phyloP scores from a whole-genome alignment of 1,139 yeast species.

The Pichia sp. region DNA sequence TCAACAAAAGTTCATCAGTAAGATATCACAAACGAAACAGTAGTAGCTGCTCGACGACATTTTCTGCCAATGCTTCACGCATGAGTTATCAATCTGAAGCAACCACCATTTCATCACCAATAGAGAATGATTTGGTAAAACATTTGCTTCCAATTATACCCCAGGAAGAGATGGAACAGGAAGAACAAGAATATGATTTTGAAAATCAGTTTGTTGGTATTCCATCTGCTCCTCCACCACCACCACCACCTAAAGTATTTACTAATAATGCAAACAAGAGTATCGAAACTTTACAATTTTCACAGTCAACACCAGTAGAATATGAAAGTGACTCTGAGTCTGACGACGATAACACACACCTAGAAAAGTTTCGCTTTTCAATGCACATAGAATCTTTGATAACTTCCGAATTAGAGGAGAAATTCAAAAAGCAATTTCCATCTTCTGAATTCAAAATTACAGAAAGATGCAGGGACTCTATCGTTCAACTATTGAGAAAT shows the following conservation, averaged over 20 bases:
- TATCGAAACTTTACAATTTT: too few relatives aligned
- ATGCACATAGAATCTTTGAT: slow-evolving; percentile 3
- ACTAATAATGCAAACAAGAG: slow-evolving; percentile 9
- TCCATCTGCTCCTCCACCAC: slow-evolving; percentile 14
- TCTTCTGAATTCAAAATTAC: neutral
- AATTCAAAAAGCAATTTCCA: neutral
- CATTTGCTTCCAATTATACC: slow-evolving; percentile 9
- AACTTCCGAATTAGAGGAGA: neutral
- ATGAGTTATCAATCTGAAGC: slow-evolving; percentile 6
- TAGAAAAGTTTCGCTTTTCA: slow-evolving; percentile 7
- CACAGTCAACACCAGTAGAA: slow-evolving; percentile 2
- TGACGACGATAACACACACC: slow-evolving; percentile 1
- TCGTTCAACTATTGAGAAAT: slow-evolving; percentile 2
- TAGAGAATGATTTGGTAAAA: neutral
- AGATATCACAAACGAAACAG: neutral
- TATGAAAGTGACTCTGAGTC: slow-evolving; percentile 8
- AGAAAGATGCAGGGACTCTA: slow-evolving; percentile 6
- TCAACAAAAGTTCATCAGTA: neutral
- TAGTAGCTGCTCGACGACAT: slow-evolving; percentile 5
- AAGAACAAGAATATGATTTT: neutral
- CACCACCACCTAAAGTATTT: slow-evolving; percentile 10
- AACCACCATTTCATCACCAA: slow-evolving; percentile 5
- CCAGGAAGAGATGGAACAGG: slow-evolving; percentile 2
- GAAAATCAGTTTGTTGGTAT: slow-evolving; percentile 4
- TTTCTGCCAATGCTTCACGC: slow-evolving; percentile 3